These are phyloP conservation scores for Closterium sp. DNA, from an alignment of 139 green algal genomes.

Conservation along the genomic window DNA sequence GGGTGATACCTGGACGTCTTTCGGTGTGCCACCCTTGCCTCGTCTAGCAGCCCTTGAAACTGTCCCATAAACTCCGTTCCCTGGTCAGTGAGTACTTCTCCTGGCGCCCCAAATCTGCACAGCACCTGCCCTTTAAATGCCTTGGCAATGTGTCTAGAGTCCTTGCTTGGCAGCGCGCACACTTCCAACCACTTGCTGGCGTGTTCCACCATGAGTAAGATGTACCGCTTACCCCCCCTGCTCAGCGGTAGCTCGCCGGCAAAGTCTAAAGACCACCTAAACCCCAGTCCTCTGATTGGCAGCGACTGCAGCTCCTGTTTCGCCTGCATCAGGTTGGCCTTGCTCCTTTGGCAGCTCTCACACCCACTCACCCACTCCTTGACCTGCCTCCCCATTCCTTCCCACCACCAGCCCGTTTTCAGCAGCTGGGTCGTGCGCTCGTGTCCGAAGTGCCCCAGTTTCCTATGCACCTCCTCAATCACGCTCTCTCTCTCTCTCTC, in stretches of 20 bases:
- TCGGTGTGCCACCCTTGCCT: too few relatives aligned
- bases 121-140: too few relatives aligned
- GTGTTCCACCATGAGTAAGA: slow-evolving; percentile 47
- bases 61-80: too few relatives aligned
- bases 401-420: not conserved
- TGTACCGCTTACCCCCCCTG: slow-evolving; percentile 20
- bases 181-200: slow-evolving; percentile 46
- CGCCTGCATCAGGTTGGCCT: too few relatives aligned
- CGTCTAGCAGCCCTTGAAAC: too few relatives aligned
- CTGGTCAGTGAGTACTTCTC: too few relatives aligned
- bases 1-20: too few relatives aligned
- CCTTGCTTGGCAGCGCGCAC: not conserved
- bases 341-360: not conserved
- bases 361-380: not conserved
- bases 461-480: not conserved
- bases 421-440: not conserved
- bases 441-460: slow-evolving; percentile 8
- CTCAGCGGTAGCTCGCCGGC: slow-evolving; percentile 9
- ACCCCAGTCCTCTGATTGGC: not conserved
- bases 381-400: not conserved
- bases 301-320: not conserved
- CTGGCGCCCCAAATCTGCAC: too few relatives aligned
- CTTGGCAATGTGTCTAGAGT: not conserved
- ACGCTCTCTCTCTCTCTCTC: too few relatives aligned
- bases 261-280: slow-evolving; percentile 22